Base-by-base conservation (phyloP, 108 stramenopile species). In the Cyclotella sp. region DNA sequence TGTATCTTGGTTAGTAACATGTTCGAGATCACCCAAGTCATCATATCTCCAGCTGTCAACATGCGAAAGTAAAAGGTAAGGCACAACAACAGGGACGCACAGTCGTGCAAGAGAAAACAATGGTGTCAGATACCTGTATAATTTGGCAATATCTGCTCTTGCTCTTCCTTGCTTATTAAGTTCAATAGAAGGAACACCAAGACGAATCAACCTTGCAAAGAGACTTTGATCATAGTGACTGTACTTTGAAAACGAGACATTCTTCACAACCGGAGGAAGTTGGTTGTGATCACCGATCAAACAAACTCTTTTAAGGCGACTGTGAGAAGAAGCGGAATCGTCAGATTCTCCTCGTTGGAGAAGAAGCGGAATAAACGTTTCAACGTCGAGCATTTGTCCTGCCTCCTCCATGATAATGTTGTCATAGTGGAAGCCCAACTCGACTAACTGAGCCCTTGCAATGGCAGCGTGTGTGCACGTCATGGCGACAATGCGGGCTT, bases 381-480 rank as follows among this genome's bases (percentile, higher is more conserved):
- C 99, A 30, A 97, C 89, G 65, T 99, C 99, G 11, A 96, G 75
- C 89, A 98, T 97, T 76, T 99, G 99, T 30, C 93, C 99, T 40
- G 97, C 95, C 74, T 99, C 99, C 77, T 99, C 99, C 90, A 99
- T 93, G n/a, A 99, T 86, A 49, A 99, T 63, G 68, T 90, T 97
- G 86, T 99, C 99, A 70, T 98, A 99, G 67, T 97, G 93, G 85
- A 98, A 99, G 9, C 93, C 96, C 52, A 98, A 64, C 55, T 96
- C 83, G 27, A 98, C 84, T 54, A 99, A 84, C 49, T 91, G 94
- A n/a, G 88, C 76, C 28, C 99, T 78, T 3, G 90, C 95, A 70
- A 98, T 93, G 0, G 98, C 98, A n/a, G 99, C 99, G 82, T 99
- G 99, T 42, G 98, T 99, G 68, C 97, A 98, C 12, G 99, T 99